These are phyloP conservation scores for Tausonia pullulans DNA, from an alignment of 1,284 basidiomycete genomes.

Conservation along the genomic window DNA sequence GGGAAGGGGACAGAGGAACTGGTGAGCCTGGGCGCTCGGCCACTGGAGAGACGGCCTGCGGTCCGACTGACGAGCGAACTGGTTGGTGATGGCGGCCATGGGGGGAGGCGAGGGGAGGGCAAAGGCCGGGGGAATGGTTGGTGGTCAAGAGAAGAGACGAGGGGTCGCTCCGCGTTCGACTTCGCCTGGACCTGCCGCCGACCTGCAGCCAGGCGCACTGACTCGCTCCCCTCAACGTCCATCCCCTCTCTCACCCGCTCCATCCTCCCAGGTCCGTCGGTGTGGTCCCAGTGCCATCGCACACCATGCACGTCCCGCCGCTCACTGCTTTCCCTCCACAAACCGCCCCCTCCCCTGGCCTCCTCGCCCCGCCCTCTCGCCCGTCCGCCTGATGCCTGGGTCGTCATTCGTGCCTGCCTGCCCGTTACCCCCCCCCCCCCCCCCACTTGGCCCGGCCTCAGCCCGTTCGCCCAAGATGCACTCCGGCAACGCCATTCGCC, in stretches of 20 bases:
- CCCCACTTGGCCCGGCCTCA: no score
- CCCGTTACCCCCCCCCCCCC: neutral
- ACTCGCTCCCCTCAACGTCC: neutral
- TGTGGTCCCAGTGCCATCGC: no score
- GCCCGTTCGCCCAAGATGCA: constrained; percentile 34
- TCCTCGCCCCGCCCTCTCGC: neutral
- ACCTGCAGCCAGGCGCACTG: no score
- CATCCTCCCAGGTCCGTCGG: neutral
- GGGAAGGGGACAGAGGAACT: neutral
- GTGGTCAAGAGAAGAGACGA: no score
- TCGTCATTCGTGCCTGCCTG: neutral
- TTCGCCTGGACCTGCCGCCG: no score
- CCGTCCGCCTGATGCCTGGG: neutral
- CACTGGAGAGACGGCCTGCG: neutral
- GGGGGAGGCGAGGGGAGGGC: constrained; percentile 27
- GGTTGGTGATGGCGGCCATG: constrained; percentile 6
- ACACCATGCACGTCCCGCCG: no score
- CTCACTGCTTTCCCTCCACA: no score
- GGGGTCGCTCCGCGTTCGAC: no score
- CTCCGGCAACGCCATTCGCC: constrained; percentile 85
- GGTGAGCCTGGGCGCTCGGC: neutral
- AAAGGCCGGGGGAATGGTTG: no score
- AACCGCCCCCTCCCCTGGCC: no score
- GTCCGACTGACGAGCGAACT: constrained; percentile 11
- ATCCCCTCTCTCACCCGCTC: neutral